These are phyloP conservation scores for Termitomyces sp. DNA, from an alignment of 768 basidiomycete species.

Conservation along the genomic window DNA sequence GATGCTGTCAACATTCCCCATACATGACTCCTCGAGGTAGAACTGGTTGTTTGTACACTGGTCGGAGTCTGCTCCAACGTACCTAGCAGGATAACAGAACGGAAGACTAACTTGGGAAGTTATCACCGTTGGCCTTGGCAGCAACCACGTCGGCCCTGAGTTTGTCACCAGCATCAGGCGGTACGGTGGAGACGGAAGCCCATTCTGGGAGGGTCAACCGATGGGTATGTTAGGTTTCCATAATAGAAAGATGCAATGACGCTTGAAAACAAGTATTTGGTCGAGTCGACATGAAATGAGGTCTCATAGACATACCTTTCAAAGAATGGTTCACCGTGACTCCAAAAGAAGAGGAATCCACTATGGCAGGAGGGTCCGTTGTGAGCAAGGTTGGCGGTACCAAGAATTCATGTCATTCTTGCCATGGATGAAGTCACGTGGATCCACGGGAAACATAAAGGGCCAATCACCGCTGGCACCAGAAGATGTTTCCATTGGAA, in stretches of 20 bases:
- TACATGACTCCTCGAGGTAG: neutral
- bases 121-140: constrained; percentile 24
- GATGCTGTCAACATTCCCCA: neutral
- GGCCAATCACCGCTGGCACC: too few relatives aligned
- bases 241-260: constrained; percentile 65
- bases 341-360: constrained; percentile 71
- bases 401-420: constrained; percentile 37
- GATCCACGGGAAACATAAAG: constrained; percentile 74
- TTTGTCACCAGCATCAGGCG: constrained; percentile 39
- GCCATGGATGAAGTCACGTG: constrained; percentile 61
- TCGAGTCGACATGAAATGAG: neutral
- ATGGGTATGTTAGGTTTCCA: constrained; percentile 66
- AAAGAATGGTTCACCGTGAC: constrained; percentile 68
- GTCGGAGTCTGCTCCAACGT: constrained; percentile 33
- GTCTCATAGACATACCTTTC: constrained; percentile 49
- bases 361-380: constrained; percentile 56
- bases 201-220: constrained; percentile 59
- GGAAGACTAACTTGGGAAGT: constrained; percentile 26
- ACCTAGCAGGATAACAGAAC: neutral
- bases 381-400: constrained; percentile 48
- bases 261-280: constrained; percentile 25
- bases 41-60: constrained; percentile 19
- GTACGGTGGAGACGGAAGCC: constrained; percentile 71
- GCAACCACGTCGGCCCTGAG: constrained; percentile 22
- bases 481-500: too few relatives aligned